Conservation (phyloP, 805 yeast species). For the Saturnispora saitoi region DNA sequence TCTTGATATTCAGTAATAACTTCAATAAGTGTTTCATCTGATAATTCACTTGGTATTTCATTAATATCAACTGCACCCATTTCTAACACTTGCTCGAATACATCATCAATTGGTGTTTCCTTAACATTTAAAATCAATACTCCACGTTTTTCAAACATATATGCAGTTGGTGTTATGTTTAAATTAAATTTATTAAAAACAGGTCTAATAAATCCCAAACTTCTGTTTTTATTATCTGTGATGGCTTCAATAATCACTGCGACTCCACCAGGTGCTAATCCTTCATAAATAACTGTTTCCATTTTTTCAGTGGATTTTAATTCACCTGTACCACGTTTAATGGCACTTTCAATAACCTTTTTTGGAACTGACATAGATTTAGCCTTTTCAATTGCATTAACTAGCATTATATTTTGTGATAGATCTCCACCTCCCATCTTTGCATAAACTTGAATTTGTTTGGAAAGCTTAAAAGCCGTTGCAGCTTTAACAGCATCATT, state of each 20-base stretch:
- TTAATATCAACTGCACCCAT: slow-evolving; percentile 57
- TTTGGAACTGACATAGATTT: slow-evolving; percentile 68
- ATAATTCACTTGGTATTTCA: slow-evolving; percentile 19
- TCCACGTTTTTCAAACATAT: slow-evolving; percentile 73
- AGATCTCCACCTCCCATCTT: slow-evolving; percentile 66
- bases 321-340: slow-evolving; percentile 75
- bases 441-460: slow-evolving; percentile 67
- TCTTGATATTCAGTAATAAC: slow-evolving; percentile 58
- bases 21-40: slow-evolving; percentile 28
- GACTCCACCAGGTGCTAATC: slow-evolving; percentile 88
- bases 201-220: slow-evolving; percentile 66
- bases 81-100: slow-evolving; percentile 70
- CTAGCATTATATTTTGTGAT: slow-evolving; percentile 48
- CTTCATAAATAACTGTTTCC: slow-evolving; percentile 68
- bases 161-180: slow-evolving; percentile 67
- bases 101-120: slow-evolving; percentile 41
- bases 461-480: slow-evolving; percentile 61
- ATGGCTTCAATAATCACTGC: slow-evolving; percentile 77
- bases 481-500: slow-evolving; percentile 75
- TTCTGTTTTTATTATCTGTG: slow-evolving; percentile 82
- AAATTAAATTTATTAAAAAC: slow-evolving; percentile 59
- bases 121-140: slow-evolving; percentile 46
- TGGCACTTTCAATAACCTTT: slow-evolving; percentile 78
- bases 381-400: slow-evolving; percentile 72
- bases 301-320: slow-evolving; percentile 35